phyloP scores from a whole-genome alignment of 2,329 filamentous ascomycete species.

The Pseudocercospora fuligena region DNA sequence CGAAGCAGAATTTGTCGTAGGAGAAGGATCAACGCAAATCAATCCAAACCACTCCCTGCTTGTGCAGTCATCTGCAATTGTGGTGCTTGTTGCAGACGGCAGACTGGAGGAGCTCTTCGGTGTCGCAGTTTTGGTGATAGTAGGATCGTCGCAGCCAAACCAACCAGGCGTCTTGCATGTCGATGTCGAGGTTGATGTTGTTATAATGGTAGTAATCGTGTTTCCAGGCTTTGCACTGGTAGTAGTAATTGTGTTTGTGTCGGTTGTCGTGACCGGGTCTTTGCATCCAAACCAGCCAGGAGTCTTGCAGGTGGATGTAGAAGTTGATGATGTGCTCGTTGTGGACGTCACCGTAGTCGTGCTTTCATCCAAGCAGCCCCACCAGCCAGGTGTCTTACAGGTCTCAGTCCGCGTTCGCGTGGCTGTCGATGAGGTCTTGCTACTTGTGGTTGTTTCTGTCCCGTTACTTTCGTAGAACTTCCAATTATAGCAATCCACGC shows the following conservation, averaged over 20 bases:
- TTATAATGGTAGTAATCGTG: slow-evolving; percentile 37
- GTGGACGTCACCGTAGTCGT: slow-evolving; percentile 45
- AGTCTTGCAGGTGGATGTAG: slow-evolving; percentile 61
- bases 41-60: slow-evolving; percentile 37
- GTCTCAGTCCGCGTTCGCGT: slow-evolving; percentile 78
- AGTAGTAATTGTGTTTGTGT: slow-evolving; percentile 33
- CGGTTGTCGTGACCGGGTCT: slow-evolving; percentile 53
- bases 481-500: slow-evolving; percentile 89
- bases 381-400: slow-evolving; percentile 92
- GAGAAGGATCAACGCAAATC: slow-evolving; percentile 38
- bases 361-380: slow-evolving; percentile 73
- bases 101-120: slow-evolving; percentile 24
- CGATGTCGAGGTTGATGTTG: slow-evolving; percentile 67
- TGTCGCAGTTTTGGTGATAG: slow-evolving; percentile 42
- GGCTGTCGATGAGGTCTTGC: slow-evolving; percentile 58
- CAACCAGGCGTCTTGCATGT: slow-evolving; percentile 92
- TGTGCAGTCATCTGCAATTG: slow-evolving; percentile 31
- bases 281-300: slow-evolving; percentile 73
- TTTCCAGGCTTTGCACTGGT: slow-evolving; percentile 32
- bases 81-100: slow-evolving; percentile 19
- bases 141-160: slow-evolving; percentile 77
- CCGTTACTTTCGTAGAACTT: slow-evolving; percentile 94
- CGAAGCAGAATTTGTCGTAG: slow-evolving; percentile 16
- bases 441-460: slow-evolving; percentile 70
- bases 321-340: slow-evolving; percentile 44